Conservation (phyloP, 2,329 filamentous ascomycete species). For the Verticillium zaregamsianum region DNA sequence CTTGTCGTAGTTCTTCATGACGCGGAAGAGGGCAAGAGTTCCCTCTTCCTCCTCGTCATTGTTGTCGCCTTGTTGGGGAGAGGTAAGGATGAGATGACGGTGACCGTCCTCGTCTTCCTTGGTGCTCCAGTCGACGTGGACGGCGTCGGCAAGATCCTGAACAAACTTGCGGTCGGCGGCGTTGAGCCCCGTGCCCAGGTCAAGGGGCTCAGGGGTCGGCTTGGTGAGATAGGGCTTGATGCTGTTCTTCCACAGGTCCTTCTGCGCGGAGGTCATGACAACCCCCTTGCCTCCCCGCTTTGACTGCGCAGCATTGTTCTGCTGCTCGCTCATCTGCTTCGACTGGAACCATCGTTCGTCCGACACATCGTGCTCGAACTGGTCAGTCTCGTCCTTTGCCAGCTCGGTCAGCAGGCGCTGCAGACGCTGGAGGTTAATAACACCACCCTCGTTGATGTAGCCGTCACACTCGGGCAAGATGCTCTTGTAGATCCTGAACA, state of each 20-base stretch:
- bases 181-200: conserved; percentile 68
- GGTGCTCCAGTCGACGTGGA: conserved; percentile 55
- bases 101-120: conserved; percentile 52
- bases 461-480: conserved; percentile 83
- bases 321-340: conserved; percentile 70
- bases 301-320: conserved; percentile 52
- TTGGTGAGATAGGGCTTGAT: conserved; percentile 80
- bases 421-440: conserved; percentile 82
- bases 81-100: conserved; percentile 47
- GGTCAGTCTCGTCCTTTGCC: conserved; percentile 82
- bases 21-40: conserved; percentile 76
- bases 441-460: conserved; percentile 93
- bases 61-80: conserved; percentile 54
- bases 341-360: conserved; percentile 90
- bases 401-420: conserved; percentile 76
- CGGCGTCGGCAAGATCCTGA: conserved; percentile 71
- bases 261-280: conserved; percentile 74
- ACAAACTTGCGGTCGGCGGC: conserved; percentile 91
- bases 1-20: conserved; percentile 87
- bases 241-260: conserved; percentile 72
- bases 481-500: conserved; percentile 96
- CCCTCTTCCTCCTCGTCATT: conserved; percentile 79
- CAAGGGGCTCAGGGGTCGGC: conserved; percentile 59
- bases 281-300: conserved; percentile 52
- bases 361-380: conserved; percentile 85